Percentiles rank a stretch among this genome's conserved stretches.
Conservation (phyloP, 2,329 filamentous ascomycete species). For the Monilinia polystroma region DNA sequence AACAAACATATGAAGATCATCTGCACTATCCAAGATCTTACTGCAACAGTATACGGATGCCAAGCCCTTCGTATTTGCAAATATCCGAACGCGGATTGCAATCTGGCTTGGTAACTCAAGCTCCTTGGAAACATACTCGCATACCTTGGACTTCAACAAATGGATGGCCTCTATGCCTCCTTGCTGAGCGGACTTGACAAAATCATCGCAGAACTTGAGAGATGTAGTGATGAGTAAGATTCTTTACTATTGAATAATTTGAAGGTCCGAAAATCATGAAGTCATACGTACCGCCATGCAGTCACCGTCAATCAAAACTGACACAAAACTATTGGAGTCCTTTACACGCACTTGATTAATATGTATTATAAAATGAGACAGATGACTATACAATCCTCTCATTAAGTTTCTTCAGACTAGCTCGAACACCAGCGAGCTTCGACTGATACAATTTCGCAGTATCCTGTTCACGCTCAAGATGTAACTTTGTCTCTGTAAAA, state of each 20-base stretch:
- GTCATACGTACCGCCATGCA: slow-evolving; percentile 41
- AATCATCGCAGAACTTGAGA: slow-evolving; percentile 8
- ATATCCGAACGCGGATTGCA: slow-evolving; percentile 42
- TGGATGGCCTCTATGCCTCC: background rate
- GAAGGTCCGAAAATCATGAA: background rate
- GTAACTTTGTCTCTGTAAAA: slow-evolving; percentile 21
- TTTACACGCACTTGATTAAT: slow-evolving; percentile 6
- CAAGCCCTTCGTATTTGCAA: slow-evolving; percentile 43
- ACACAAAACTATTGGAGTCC: slow-evolving; percentile 36
- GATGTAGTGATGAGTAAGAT: background rate
- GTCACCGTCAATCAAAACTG: slow-evolving; percentile 44
- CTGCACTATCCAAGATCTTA: slow-evolving; percentile 34
- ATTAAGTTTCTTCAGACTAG: slow-evolving; percentile 5
- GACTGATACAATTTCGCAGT: slow-evolving; percentile 23
- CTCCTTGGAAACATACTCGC: slow-evolving; percentile 22
- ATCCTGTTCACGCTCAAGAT: slow-evolving; percentile 25
- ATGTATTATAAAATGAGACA: background rate
- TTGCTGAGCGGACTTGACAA: slow-evolving; percentile 5
- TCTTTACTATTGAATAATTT: background rate
- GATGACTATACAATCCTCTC: background rate
- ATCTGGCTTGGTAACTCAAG: slow-evolving; percentile 30
- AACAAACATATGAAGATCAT: slow-evolving; percentile 36
- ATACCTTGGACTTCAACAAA: slow-evolving; percentile 10
- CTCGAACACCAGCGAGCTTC: slow-evolving; percentile 10
- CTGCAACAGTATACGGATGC: slow-evolving; percentile 40